Evolutionary conservation across 2,329 filamentous ascomycete species (phyloP).

Genomic region (Apiospora kogelbergensis): DNA sequence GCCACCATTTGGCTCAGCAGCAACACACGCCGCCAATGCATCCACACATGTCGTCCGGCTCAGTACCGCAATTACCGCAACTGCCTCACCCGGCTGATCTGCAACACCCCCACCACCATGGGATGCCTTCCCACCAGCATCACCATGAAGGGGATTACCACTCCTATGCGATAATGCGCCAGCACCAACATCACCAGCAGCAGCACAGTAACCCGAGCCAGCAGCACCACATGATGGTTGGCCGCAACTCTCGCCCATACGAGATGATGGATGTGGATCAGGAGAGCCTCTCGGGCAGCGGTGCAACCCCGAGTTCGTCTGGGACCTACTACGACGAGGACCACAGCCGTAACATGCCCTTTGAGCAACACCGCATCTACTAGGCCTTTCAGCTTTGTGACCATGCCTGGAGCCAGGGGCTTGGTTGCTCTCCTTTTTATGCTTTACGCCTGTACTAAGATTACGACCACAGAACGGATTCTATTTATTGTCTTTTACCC

Average conservation of each 20-base stretch:
- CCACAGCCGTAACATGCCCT: conserved; percentile 39
- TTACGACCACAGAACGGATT: neutral
- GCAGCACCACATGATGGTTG: conserved; percentile 12
- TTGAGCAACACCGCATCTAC: conserved; percentile 43
- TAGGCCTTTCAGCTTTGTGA: conserved; percentile 22
- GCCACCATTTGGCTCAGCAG: conserved; percentile 23
- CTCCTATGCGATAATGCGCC: conserved; percentile 20
- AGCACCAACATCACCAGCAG: conserved; percentile 9
- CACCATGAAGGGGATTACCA: conserved; percentile 13
- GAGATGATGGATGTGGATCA: conserved; percentile 49
- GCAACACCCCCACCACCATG: conserved; percentile 26
- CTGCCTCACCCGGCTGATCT: conserved; percentile 29
- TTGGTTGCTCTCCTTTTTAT: neutral
- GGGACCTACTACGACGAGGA: conserved; percentile 46
- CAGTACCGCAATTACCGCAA: conserved; percentile 31
- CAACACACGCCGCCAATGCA: conserved; percentile 17
- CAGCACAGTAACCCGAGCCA: neutral
- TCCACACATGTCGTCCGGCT: conserved; percentile 22
- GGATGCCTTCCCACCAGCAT: neutral
- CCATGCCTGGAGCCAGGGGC: neutral
- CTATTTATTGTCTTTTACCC: neutral
- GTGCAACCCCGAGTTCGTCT: conserved; percentile 34
- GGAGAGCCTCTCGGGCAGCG: conserved; percentile 33
- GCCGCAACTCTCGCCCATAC: conserved; percentile 36
- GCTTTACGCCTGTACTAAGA: conserved; percentile 1